Conservation (phyloP, 495 filamentous ascomycete species). For the Penicillium coprophilum region DNA sequence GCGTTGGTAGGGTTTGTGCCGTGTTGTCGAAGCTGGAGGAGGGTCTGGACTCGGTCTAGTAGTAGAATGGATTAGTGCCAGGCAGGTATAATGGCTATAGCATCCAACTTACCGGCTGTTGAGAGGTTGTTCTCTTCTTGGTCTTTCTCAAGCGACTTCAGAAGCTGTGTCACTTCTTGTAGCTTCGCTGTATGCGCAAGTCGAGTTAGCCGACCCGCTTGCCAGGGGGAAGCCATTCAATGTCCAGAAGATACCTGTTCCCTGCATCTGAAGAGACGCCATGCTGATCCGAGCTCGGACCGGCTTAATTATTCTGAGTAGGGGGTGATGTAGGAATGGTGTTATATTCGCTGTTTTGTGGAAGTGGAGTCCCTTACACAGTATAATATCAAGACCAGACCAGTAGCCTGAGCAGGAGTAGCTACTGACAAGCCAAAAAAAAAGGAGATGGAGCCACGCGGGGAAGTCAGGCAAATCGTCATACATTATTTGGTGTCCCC, state of each 20-base stretch:
- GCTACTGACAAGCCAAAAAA: not conserved
- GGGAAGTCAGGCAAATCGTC: constrained; percentile 14
- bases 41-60: constrained; percentile 59
- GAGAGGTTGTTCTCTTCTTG: constrained; percentile 52
- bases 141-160: constrained; percentile 59
- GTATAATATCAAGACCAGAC: not conserved
- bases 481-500: constrained; percentile 1
- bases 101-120: constrained; percentile 52
- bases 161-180: constrained; percentile 57
- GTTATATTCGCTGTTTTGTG: not conserved
- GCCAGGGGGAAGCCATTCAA: not conserved
- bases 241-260: constrained; percentile 29
- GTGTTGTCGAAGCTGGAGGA: constrained; percentile 77
- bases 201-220: constrained; percentile 8
- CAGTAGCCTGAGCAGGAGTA: not conserved
- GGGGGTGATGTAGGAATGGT: not conserved
- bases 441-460: constrained; percentile 5
- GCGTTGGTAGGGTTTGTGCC: constrained; percentile 69
- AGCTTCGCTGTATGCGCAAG: constrained; percentile 58
- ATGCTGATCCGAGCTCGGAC: constrained; percentile 19
- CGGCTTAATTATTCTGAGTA: not conserved
- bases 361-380: not conserved
- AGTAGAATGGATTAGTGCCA: not conserved
- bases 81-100: constrained; percentile 1
- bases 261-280: constrained; percentile 31